Percentiles rank a stretch among this genome's conserved stretches.
Evolutionary conservation across 1,139 yeast species (phyloP).

Genomic region (Geotrichum cucujoidarum): DNA sequence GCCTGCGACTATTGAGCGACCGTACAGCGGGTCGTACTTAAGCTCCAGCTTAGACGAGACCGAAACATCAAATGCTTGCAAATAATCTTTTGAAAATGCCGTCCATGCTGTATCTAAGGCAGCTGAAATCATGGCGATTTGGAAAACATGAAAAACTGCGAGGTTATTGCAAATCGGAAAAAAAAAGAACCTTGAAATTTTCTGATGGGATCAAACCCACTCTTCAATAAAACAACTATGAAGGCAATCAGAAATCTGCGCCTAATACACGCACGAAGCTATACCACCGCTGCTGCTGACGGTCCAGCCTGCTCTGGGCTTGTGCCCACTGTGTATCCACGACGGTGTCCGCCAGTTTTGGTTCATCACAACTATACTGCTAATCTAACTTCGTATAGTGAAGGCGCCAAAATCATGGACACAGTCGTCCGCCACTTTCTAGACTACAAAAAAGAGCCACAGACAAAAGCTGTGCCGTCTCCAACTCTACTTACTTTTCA

Average conservation of each 20-base stretch:
- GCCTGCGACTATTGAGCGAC: background rate
- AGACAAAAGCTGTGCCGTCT: slow-evolving; percentile 38
- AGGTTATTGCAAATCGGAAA: background rate
- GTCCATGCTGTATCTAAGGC: background rate
- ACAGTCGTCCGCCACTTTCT: slow-evolving; percentile 56
- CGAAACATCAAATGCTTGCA: background rate
- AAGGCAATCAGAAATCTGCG: background rate
- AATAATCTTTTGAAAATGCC: background rate
- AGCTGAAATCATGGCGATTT: slow-evolving; percentile 4
- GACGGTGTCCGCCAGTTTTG: slow-evolving; percentile 6
- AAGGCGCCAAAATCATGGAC: slow-evolving; percentile 48
- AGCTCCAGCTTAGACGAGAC: background rate
- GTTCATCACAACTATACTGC: slow-evolving; percentile 16
- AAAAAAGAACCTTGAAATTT: background rate
- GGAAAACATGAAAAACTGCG: too few species aligned
- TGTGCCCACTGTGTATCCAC: slow-evolving; percentile 1
- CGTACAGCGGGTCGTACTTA: background rate
- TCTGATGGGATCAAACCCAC: background rate
- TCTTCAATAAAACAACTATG: too few species aligned
- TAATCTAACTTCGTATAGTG: slow-evolving; percentile 5
- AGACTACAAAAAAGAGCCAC: slow-evolving; percentile 46
- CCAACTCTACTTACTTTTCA: slow-evolving; percentile 74
- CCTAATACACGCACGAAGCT: too few species aligned
- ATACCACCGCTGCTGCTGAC: background rate
- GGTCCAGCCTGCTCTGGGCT: slow-evolving; percentile 13